Conservation (phyloP, 2,329 filamentous ascomycete genomes). For the Fusarium buharicum region DNA sequence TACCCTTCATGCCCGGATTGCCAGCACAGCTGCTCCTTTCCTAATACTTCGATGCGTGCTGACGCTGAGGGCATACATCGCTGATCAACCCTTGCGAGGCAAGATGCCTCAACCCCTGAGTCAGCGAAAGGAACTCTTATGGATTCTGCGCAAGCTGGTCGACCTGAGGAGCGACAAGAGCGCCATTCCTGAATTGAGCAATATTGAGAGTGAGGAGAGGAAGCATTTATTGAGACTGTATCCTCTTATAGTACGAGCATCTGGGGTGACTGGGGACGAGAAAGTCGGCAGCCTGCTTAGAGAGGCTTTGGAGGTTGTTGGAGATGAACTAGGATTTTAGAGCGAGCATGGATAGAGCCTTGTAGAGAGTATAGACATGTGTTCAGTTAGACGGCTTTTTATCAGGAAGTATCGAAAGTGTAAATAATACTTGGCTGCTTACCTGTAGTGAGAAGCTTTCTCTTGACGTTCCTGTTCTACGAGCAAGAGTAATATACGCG, state of each 20-base stretch:
- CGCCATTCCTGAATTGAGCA: conserved; percentile 69
- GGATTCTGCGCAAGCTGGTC: conserved; percentile 74
- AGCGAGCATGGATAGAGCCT: conserved; percentile 2
- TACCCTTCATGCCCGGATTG: conserved; percentile 67
- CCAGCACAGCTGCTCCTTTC: conserved; percentile 80
- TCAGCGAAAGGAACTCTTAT: conserved; percentile 81
- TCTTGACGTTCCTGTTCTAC: too few relatives aligned
- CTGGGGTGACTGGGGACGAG: conserved; percentile 67
- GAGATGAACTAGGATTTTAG: conserved; percentile 57
- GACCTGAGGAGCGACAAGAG: conserved; percentile 74
- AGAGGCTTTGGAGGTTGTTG: conserved; percentile 70
- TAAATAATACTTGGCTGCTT: too few relatives aligned
- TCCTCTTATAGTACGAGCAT: conserved; percentile 75
- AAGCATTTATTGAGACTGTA: conserved; percentile 86
- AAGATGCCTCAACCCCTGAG: conserved; percentile 87
- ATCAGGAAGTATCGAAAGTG: too few relatives aligned
- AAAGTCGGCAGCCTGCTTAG: conserved; percentile 67
- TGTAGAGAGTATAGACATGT: neutral
- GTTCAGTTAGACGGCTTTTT: conserved; percentile 4
- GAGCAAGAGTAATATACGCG: too few relatives aligned
- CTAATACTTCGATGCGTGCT: conserved; percentile 84
- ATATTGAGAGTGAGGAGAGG: conserved; percentile 65
- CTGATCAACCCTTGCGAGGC: conserved; percentile 90
- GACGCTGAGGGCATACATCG: conserved; percentile 84
- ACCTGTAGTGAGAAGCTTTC: too few relatives aligned